Evolutionary conservation across 1,284 basidiomycete species (phyloP), one percentile per base, ranked within the genome.

Genomic region (Agroathelia rolfsii): DNA sequence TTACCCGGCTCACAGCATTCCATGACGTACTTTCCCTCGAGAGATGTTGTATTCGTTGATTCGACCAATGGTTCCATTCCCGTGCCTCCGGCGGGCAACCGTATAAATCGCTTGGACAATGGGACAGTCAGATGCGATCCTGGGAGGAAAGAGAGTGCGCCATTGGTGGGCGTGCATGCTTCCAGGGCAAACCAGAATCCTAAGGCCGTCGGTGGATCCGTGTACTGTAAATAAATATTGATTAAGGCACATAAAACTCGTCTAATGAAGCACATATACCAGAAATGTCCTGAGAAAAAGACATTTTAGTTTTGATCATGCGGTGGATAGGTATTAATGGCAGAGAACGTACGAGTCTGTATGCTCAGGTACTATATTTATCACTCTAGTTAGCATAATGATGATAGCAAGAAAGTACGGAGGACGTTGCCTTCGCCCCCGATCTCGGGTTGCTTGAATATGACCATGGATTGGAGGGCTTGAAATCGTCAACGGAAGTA

Each of bases 161-260:
- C 92, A 46, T 96, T 96, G 31, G 64, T 59, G 1, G 72, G 55
- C 5, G 87, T 90, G 51, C 89, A 93, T 40, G 75, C 72, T 52
- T 97, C 93, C 13, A 97, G 62, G 0, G 93, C 87, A 37, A 96
- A 85, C 94, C 94, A 98, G 51, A 92, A 88, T 0, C 94, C 94
- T 4, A 97, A 66, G 0, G 94, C 93, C 5, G 76, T 79, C 0
- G 88, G 88, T 6, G 94, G 93, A 30, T 85, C 66, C 3, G 92
- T 96, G 55, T 94, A 96, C 89, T 89, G 43, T 25, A 28, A 22
- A 18, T 21, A 32, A 30, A 32, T 28, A 20, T 35, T 30, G 13
- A 24, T 17, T 8, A 14, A 14, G 18, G 21, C 9, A 13, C 9
- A 16, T 23, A 32, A 24, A 27, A 7, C 14, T 24, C 13, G 9